phyloP scores from a whole-genome alignment of 305 asterid genomes.

The Petunia hybrid region DNA sequence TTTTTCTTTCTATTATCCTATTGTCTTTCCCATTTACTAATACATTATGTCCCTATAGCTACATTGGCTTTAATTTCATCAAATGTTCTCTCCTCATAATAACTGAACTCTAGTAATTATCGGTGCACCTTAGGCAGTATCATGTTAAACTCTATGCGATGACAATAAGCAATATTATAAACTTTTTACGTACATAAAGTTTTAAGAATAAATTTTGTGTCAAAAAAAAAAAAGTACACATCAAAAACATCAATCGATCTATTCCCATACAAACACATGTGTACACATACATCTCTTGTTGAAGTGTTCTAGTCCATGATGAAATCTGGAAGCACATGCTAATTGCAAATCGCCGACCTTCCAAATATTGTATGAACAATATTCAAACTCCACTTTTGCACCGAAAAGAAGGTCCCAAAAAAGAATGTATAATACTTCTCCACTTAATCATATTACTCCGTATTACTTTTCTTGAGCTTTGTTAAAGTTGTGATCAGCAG shows the following conservation, averaged over 20 bases:
- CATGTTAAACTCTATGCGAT: not conserved
- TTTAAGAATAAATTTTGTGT: too few relatives aligned
- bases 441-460: constrained; percentile 39
- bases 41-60: constrained; percentile 42
- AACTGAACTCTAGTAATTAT: constrained; percentile 27
- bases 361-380: constrained; percentile 34
- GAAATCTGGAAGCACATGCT: not conserved
- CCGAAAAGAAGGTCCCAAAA: constrained; percentile 62
- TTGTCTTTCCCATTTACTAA: constrained; percentile 37
- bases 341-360: constrained; percentile 43
- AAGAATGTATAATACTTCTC: constrained; percentile 7
- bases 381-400: constrained; percentile 54
- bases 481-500: constrained; percentile 37
- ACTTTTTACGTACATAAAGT: too few relatives aligned
- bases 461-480: constrained; percentile 23
- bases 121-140: constrained; percentile 4
- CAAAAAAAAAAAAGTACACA: too few relatives aligned
- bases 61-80: constrained; percentile 39
- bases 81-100: constrained; percentile 32
- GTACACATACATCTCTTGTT: too few relatives aligned
- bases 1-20: constrained; percentile 29
- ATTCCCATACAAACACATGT: too few relatives aligned
- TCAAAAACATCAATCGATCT: too few relatives aligned
- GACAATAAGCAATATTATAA: not conserved
- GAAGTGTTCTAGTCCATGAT: too few relatives aligned